Evolutionary conservation across 805 yeast species (phyloP).

Genomic region (Sugiyamaella qingdaonensis): DNA sequence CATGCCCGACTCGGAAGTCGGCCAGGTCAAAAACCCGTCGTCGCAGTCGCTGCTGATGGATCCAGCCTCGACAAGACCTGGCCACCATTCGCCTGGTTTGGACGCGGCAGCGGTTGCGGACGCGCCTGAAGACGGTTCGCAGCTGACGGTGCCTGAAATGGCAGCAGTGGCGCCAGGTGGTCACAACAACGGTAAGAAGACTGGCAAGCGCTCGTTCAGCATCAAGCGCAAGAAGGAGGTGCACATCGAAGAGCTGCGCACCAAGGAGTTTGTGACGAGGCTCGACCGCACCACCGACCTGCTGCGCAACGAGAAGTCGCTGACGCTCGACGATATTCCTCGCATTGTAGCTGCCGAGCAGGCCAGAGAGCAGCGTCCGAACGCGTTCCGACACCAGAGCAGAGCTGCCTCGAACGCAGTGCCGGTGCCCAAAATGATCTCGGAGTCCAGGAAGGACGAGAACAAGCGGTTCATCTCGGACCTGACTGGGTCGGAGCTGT

Average conservation of each 20-base stretch:
- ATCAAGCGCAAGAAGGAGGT: slow-evolving; percentile 17
- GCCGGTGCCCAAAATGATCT: slow-evolving; percentile 12
- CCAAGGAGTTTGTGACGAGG: slow-evolving; percentile 2
- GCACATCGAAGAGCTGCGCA: slow-evolving; percentile 17
- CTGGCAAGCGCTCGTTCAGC: slow-evolving; percentile 9
- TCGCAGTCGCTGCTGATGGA: slow-evolving; percentile 13
- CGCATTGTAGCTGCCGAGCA: slow-evolving; percentile 96
- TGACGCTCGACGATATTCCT: slow-evolving; percentile 94
- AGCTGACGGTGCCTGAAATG: background rate
- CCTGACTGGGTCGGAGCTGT: slow-evolving; percentile 52
- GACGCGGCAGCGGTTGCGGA: background rate
- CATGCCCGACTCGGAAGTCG: slow-evolving; percentile 42
- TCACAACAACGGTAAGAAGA: background rate
- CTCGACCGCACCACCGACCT: slow-evolving; percentile 65
- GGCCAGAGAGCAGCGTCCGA: slow-evolving; percentile 88
- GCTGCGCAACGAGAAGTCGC: slow-evolving; percentile 72
- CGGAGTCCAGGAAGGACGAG: slow-evolving; percentile 3
- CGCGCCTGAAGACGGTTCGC: background rate
- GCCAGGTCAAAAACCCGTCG: slow-evolving; percentile 20
- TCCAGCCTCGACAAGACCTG: background rate
- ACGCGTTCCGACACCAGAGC: slow-evolving; percentile 81
- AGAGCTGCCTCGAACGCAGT: slow-evolving; percentile 21
- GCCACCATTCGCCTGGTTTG: background rate
- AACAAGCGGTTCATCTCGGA: slow-evolving; percentile 28
- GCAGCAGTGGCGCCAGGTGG: background rate